Evolutionary conservation across 2,329 filamentous ascomycete genomes (phyloP).

Genomic region (Pestalotiopsis sp.): DNA sequence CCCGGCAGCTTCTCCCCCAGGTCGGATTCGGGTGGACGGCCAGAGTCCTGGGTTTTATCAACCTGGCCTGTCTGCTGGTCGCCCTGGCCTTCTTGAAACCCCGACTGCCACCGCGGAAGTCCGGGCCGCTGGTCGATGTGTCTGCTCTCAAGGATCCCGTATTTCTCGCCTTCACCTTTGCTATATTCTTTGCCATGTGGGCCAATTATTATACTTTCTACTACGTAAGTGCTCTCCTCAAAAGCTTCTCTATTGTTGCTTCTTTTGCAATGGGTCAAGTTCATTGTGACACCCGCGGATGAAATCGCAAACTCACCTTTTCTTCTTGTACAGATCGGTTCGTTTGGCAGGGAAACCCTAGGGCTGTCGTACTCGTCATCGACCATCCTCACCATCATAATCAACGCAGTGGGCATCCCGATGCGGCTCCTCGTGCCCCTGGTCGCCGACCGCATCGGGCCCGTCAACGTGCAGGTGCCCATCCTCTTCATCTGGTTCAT

Average conservation of each 20-base stretch:
- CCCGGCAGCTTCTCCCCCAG: conserved; percentile 31
- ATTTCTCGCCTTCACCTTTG: conserved; percentile 37
- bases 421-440: conserved; percentile 40
- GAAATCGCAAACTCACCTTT: conserved; percentile 27
- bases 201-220: conserved; percentile 47
- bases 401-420: conserved; percentile 43
- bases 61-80: conserved; percentile 82
- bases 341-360: conserved; percentile 35
- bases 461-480: conserved; percentile 37
- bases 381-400: conserved; percentile 39
- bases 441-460: conserved; percentile 38
- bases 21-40: conserved; percentile 36
- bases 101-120: conserved; percentile 33
- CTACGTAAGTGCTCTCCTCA: conserved; percentile 34
- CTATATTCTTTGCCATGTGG: conserved; percentile 42
- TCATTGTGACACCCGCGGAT: conserved; percentile 33
- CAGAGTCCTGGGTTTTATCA: conserved; percentile 52
- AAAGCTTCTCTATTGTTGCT: background rate
- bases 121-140: conserved; percentile 33
- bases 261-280: too few species aligned
- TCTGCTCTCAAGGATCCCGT: conserved; percentile 32
- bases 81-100: conserved; percentile 43
- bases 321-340: conserved; percentile 29
- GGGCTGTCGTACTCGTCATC: conserved; percentile 36
- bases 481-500: conserved; percentile 31